These are phyloP conservation scores for Candida quercuum DNA, from an alignment of 805 yeast genomes.

Conservation along the genomic window DNA sequence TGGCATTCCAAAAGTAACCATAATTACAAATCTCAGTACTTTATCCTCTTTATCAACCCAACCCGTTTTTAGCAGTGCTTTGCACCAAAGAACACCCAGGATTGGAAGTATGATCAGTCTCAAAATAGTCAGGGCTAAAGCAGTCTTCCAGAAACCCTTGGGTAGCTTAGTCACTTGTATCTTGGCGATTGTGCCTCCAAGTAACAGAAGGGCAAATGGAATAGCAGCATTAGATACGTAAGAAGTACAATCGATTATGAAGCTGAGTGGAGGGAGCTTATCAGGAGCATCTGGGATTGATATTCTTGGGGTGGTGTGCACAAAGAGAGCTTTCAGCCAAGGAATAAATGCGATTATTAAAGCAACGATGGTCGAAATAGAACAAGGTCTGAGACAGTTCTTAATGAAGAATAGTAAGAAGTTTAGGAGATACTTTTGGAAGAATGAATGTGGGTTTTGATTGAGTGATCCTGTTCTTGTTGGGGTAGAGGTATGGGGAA, in stretches of 20 bases:
- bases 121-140: slow-evolving; percentile 46
- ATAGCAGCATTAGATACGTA: slow-evolving; percentile 84
- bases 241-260: slow-evolving; percentile 69
- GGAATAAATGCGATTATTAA: slow-evolving; percentile 77
- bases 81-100: slow-evolving; percentile 60
- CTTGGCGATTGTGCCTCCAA: slow-evolving; percentile 84
- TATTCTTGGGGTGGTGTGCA: slow-evolving; percentile 36
- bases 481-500: too few species aligned
- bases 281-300: slow-evolving; percentile 76
- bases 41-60: slow-evolving; percentile 44
- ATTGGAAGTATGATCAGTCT: slow-evolving; percentile 70
- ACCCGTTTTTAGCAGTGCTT: slow-evolving; percentile 53
- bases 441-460: slow-evolving; percentile 5
- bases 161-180: slow-evolving; percentile 41
- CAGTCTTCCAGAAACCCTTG: slow-evolving; percentile 64
- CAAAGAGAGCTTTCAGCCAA: slow-evolving; percentile 69
- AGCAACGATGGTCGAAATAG: slow-evolving; percentile 61
- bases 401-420: slow-evolving; percentile 31
- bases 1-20: slow-evolving; percentile 72
- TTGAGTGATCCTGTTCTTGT: slow-evolving; percentile 9
- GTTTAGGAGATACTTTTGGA: slow-evolving; percentile 22
- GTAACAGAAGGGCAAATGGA: slow-evolving; percentile 70
- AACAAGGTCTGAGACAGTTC: slow-evolving; percentile 64
- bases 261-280: slow-evolving; percentile 72
- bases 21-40: slow-evolving; percentile 65